phyloP scores from a whole-genome alignment of 1,139 yeast genomes.

The Suhomyces bokatorum region DNA sequence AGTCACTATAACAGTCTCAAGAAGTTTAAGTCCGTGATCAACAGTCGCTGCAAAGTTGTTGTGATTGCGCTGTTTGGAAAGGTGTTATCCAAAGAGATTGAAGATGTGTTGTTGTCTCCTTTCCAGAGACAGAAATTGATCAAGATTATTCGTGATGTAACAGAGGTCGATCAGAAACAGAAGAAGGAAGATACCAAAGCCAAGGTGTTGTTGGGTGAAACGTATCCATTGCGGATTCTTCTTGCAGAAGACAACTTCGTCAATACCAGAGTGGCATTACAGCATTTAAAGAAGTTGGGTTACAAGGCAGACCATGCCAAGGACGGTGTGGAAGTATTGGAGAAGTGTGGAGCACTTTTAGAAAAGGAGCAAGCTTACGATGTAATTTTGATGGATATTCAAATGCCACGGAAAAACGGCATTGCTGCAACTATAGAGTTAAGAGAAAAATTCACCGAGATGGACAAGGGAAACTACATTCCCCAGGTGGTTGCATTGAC shows the following conservation, averaged over 20 bases:
- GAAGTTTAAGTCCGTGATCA: conserved; percentile 11
- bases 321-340: conserved; percentile 53
- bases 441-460: conserved; percentile 22
- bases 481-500: conserved; percentile 54
- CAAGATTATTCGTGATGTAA: conserved; percentile 16
- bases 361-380: conserved; percentile 43
- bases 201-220: conserved; percentile 17
- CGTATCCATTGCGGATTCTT: conserved; percentile 46
- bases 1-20: conserved; percentile 19
- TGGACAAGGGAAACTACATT: conserved; percentile 29
- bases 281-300: conserved; percentile 53
- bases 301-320: conserved; percentile 57
- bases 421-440: conserved; percentile 47
- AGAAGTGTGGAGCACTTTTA: conserved; percentile 33
- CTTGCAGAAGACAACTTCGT: conserved; percentile 56
- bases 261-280: conserved; percentile 52
- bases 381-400: conserved; percentile 55
- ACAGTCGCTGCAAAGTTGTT: conserved; percentile 17
- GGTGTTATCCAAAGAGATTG: conserved; percentile 26
- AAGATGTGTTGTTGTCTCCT: conserved; percentile 36
- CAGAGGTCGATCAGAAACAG: background rate
- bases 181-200: background rate
- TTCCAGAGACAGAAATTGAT: conserved; percentile 32
- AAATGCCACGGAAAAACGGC: conserved; percentile 57
- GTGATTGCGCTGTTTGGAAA: conserved; percentile 34